phyloP scores from a whole-genome alignment of 371 early-diverging fungal species.

The Lichtheimia ornata region DNA sequence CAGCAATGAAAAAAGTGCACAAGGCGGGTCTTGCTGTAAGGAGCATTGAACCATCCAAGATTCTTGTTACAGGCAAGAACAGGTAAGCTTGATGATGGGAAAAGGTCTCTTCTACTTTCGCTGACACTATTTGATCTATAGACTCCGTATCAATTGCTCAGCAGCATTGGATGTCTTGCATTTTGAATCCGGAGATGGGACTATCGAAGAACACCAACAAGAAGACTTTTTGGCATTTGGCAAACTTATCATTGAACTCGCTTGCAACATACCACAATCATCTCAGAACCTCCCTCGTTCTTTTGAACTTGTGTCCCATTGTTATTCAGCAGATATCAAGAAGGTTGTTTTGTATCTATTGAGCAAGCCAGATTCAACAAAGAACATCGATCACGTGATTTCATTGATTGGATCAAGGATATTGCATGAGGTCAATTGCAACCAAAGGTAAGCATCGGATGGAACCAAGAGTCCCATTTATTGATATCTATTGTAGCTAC shows the following conservation, averaged over 20 bases:
- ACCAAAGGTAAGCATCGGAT: conserved; percentile 58
- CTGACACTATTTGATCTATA: conserved; percentile 15
- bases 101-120: neutral
- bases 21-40: conserved; percentile 77
- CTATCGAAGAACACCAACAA: conserved; percentile 70
- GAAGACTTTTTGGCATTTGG: conserved; percentile 89
- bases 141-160: conserved; percentile 82
- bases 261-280: conserved; percentile 76
- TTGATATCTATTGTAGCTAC: conserved; percentile 38
- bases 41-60: conserved; percentile 78
- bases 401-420: conserved; percentile 80
- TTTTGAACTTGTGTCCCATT: conserved; percentile 72
- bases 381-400: conserved; percentile 84
- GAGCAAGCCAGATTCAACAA: conserved; percentile 72
- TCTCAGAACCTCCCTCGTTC: conserved; percentile 72
- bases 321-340: conserved; percentile 80
- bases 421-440: conserved; percentile 73
- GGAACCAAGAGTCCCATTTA: neutral
- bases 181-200: conserved; percentile 65
- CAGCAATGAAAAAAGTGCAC: conserved; percentile 85
- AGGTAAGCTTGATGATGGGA: conserved; percentile 43
- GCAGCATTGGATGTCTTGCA: conserved; percentile 86
- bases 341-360: conserved; percentile 80
- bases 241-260: conserved; percentile 79
- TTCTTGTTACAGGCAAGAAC: conserved; percentile 82